Conservation (phyloP, 306 rosid genomes). For the Phaseolus lunatus region DNA sequence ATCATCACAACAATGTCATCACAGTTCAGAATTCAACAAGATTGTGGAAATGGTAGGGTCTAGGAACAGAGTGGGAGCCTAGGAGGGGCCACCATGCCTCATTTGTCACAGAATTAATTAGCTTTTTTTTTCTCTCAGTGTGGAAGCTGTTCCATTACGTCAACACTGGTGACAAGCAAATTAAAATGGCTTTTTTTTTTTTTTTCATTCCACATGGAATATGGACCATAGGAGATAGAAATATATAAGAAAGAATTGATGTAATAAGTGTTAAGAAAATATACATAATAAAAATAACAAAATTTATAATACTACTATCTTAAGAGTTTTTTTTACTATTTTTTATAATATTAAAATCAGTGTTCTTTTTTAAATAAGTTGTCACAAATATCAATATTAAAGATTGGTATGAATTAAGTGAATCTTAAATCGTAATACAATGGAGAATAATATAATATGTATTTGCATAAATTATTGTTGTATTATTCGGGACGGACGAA, state of each 20-base stretch:
- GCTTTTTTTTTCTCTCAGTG: not conserved
- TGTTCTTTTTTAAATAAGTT: too few relatives aligned
- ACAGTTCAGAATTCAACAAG: conserved; percentile 39
- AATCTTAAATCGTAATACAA: too few relatives aligned
- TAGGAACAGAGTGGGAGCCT: conserved; percentile 43
- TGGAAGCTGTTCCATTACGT: conserved; percentile 35
- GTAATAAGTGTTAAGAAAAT: too few relatives aligned
- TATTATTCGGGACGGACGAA: too few relatives aligned
- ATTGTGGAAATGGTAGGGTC: conserved; percentile 63
- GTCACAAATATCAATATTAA: too few relatives aligned
- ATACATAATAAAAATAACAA: too few relatives aligned
- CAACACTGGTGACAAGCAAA: not conserved
- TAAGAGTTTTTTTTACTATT: too few relatives aligned
- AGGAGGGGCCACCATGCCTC: conserved; percentile 20
- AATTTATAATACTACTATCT: too few relatives aligned
- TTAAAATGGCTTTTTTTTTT: not conserved
- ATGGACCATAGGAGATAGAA: not conserved
- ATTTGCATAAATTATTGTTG: too few relatives aligned
- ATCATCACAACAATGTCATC: conserved; percentile 12
- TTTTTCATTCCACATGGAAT: not conserved
- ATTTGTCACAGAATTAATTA: not conserved
- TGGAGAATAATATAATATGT: too few relatives aligned
- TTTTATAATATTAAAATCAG: too few relatives aligned
- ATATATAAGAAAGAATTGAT: not conserved
- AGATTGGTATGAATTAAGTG: too few relatives aligned